These are phyloP conservation scores for Vigna radiata DNA, from an alignment of 306 rosid species.

Conservation along the genomic window DNA sequence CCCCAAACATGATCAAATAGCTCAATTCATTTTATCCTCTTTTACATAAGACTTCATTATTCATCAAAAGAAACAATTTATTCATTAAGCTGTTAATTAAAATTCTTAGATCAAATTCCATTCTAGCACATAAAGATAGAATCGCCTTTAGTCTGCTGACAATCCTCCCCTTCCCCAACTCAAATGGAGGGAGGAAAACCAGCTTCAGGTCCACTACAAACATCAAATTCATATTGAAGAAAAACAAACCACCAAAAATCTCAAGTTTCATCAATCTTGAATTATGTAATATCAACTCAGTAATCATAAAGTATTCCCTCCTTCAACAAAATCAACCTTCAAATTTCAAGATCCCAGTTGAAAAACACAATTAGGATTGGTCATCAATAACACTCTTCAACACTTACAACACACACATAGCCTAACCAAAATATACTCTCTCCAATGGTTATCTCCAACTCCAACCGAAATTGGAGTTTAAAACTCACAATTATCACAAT, in stretches of 20 bases:
- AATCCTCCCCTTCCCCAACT: neutral
- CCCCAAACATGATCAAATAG: neutral
- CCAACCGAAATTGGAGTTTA: neutral
- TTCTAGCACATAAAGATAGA: constrained; percentile 12
- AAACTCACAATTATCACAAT: neutral
- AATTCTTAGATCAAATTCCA: neutral
- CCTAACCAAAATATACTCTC: neutral
- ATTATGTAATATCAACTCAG: neutral
- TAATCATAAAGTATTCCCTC: neutral
- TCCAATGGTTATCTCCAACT: neutral
- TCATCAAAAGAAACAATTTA: neutral
- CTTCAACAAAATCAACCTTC: neutral
- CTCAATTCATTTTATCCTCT: too few species aligned
- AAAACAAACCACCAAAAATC: neutral
- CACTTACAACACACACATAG: neutral
- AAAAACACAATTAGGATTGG: neutral
- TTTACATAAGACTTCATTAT: too few species aligned
- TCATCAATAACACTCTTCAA: neutral
- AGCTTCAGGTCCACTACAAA: neutral
- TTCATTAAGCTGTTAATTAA: neutral
- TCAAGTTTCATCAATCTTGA: constrained; percentile 16
- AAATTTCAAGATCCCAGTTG: neutral
- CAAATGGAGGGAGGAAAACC: neutral
- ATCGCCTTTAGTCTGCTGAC: neutral
- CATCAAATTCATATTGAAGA: neutral